These are phyloP conservation scores for Pythium myriotylum DNA, from an alignment of 352 stramenopile species.

Conservation along the genomic window DNA sequence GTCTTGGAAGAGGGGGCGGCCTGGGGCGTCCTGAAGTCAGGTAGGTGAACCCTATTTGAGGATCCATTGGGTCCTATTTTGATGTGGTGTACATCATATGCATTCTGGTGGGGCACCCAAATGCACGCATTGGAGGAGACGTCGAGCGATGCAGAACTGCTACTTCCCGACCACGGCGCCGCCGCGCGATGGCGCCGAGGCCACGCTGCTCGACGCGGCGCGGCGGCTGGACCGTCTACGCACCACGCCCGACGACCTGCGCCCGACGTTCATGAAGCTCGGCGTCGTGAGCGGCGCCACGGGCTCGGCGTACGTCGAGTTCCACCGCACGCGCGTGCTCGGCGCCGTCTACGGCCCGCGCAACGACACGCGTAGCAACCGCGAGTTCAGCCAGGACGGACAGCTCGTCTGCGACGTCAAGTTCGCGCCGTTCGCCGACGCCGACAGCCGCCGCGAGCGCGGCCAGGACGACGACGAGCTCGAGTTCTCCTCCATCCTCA, in stretches of 20 bases:
- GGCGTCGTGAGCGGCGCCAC: conserved; percentile 78
- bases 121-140: not conserved
- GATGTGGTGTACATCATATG: too few species aligned
- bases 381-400: conserved; percentile 86
- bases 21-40: not conserved
- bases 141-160: conserved; percentile 77
- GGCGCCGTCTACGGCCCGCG: conserved; percentile 89
- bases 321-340: conserved; percentile 86
- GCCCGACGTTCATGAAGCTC: conserved; percentile 84
- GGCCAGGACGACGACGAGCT: conserved; percentile 81
- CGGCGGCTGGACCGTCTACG: conserved; percentile 43
- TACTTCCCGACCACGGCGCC: conserved; percentile 64
- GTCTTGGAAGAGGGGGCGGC: conserved; percentile 6
- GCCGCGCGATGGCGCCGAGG: conserved; percentile 19
- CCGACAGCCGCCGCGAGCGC: conserved; percentile 58
- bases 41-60: too few species aligned
- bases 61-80: too few species aligned
- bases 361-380: conserved; percentile 68
- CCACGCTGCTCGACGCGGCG: conserved; percentile 32
- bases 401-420: conserved; percentile 90
- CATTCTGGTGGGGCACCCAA: too few species aligned
- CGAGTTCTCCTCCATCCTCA: conserved; percentile 74
- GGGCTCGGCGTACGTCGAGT: conserved; percentile 89
- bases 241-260: conserved; percentile 77
- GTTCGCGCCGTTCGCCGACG: conserved; percentile 83